Evolutionary conservation across 805 yeast genomes (phyloP).

Genomic region (Candida peoriensis): DNA sequence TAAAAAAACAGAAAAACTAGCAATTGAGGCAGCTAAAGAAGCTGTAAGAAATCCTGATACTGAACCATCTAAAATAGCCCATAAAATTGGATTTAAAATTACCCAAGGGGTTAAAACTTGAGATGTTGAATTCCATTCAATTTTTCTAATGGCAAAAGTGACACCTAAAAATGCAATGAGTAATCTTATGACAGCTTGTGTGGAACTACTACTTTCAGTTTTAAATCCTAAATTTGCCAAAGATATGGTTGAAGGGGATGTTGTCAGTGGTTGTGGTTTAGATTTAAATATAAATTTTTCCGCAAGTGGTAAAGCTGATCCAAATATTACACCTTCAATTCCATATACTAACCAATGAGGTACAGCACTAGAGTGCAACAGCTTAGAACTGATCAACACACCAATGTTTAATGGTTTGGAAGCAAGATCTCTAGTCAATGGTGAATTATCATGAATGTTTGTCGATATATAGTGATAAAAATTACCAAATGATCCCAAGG

Average conservation of each 20-base stretch:
- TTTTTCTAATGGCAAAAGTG: constrained; percentile 61
- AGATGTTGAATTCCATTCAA: constrained; percentile 62
- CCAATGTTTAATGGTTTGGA: constrained; percentile 37
- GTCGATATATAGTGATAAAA: constrained; percentile 48
- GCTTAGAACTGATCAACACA: constrained; percentile 20
- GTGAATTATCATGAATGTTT: constrained; percentile 47
- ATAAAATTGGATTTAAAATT: constrained; percentile 55
- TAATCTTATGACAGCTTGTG: constrained; percentile 30
- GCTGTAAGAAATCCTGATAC: constrained; percentile 43
- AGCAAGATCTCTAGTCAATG: constrained; percentile 35
- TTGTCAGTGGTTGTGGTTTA: too few relatives aligned
- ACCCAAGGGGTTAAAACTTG: constrained; percentile 66
- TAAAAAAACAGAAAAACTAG: constrained; percentile 18
- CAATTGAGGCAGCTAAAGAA: constrained; percentile 23
- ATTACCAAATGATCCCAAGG: constrained; percentile 42
- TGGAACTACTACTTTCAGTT: constrained; percentile 6
- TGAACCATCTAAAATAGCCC: constrained; percentile 63
- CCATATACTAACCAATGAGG: constrained; percentile 31
- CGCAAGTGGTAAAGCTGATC: constrained; percentile 44
- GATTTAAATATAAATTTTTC: constrained; percentile 17
- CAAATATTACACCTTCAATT: constrained; percentile 54
- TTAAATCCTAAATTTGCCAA: constrained; percentile 10
- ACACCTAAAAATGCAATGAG: constrained; percentile 65
- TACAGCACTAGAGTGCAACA: constrained; percentile 3
- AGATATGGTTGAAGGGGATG: constrained; percentile 3